Base-by-base conservation (phyloP, 2,329 filamentous ascomycete genomes). In the Xylaria multiplex region DNA sequence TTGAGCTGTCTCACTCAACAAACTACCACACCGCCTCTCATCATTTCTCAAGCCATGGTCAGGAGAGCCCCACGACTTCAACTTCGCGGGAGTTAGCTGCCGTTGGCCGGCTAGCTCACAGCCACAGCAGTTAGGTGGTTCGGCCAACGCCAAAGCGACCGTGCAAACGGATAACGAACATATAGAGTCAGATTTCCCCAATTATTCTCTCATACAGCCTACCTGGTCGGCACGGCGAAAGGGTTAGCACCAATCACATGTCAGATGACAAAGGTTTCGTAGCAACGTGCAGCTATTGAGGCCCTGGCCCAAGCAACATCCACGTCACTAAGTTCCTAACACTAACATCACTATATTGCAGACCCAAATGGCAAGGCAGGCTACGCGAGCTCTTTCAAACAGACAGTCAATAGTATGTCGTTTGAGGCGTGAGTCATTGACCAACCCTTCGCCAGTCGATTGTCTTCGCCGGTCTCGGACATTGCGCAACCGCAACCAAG, bases 351-450 rank as follows among this genome's bases (percentile, higher is more conserved):
- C 35, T 52, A 45, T 22, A n/a, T 19, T 42, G 40, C n/a, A 27
- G 32, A 59, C 45, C 48, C 32, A 24, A 32, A 22, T 55, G 32
- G 37, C 52, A 37, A 30, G 60, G 58, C 60, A 37, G 37, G 48
- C 19, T 6, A 54, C 42, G 37, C n/a, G 9, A 32, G 40, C 37
- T 11, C 30, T 57, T 27, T 35, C 14, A 27, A 40, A 40, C 13
- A 14, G 32, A n/a, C 30, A n/a, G 35, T 13, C 5, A 16, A 19
- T 22, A 30, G 16, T 32, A 48, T 59, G 37, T 1, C 32, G 30
- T 46, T 55, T 13, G 37, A 55, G 50, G 49, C 8, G 22, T 62
- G 63, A 62, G 46, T 65, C 58, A 65, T 37, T 37, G 35, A n/a
- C 30, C 35, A 11, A 27, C 16, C 11, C 22, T 35, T 50, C 30